Conservation (phyloP, 2,329 filamentous ascomycete species). For the Aspergillus pseudoglaucus region DNA sequence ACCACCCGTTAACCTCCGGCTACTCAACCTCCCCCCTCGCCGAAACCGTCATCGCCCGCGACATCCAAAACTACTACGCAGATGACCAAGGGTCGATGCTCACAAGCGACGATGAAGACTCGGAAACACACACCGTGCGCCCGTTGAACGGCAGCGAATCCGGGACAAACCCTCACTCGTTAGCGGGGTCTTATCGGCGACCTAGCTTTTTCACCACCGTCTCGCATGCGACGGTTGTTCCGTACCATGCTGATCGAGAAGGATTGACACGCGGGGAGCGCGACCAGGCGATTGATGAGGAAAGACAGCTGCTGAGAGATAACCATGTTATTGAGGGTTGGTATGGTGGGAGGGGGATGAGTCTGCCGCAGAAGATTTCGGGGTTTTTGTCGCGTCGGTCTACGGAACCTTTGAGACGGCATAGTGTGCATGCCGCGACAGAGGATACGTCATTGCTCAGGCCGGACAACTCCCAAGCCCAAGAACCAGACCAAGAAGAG, state of each 20-base stretch:
- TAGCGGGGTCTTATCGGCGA: slow-evolving; percentile 64
- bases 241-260: slow-evolving; percentile 38
- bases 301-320: slow-evolving; percentile 53
- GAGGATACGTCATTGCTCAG: slow-evolving; percentile 46
- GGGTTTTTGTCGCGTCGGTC: slow-evolving; percentile 12
- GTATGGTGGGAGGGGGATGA: slow-evolving; percentile 23
- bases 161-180: slow-evolving; percentile 38
- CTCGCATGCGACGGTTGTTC: slow-evolving; percentile 62
- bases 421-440: slow-evolving; percentile 12
- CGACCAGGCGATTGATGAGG: slow-evolving; percentile 49
- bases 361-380: slow-evolving; percentile 20
- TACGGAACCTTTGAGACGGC: neutral
- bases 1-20: slow-evolving; percentile 47
- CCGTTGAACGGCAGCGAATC: slow-evolving; percentile 31
- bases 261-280: slow-evolving; percentile 48
- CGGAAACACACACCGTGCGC: slow-evolving; percentile 36
- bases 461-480: slow-evolving; percentile 39
- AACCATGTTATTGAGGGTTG: slow-evolving; percentile 54
- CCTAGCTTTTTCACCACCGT: slow-evolving; percentile 71
- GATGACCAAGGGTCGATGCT: slow-evolving; percentile 45
- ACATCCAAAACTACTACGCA: slow-evolving; percentile 56
- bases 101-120: slow-evolving; percentile 34
- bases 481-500: slow-evolving; percentile 47
- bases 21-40: slow-evolving; percentile 54
- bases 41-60: slow-evolving; percentile 58